These are phyloP conservation scores for Porphyrellus cyaneotinctus DNA, from an alignment of 768 basidiomycete species.

Conservation along the genomic window DNA sequence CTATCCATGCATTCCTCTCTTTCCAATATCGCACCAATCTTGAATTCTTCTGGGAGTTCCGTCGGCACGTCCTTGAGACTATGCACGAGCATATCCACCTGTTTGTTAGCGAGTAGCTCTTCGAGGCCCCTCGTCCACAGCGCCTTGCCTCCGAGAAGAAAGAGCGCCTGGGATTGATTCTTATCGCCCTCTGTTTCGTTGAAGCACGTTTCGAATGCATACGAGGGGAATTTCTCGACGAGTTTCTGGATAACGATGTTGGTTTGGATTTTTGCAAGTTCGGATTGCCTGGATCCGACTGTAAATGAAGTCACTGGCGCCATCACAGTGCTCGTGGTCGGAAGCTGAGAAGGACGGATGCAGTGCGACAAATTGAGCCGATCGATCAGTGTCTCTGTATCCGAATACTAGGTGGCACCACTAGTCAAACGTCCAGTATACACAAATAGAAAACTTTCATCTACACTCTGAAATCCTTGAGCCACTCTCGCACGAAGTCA, in stretches of 20 bases:
- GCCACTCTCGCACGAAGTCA: conserved; percentile 74
- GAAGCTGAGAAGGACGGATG: neutral
- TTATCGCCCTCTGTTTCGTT: conserved; percentile 82
- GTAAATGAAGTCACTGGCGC: conserved; percentile 47
- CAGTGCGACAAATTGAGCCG: neutral
- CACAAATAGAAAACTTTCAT: too few species aligned
- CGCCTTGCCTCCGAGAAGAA: conserved; percentile 85
- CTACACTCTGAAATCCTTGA: conserved; percentile 40
- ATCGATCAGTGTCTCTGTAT: neutral
- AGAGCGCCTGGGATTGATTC: conserved; percentile 85
- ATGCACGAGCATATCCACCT: conserved; percentile 91
- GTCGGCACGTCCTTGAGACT: conserved; percentile 94
- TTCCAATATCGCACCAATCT: conserved; percentile 79
- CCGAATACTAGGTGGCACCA: too few species aligned
- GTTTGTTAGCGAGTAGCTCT: conserved; percentile 63
- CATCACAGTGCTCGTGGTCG: conserved; percentile 10
- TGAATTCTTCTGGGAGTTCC: conserved; percentile 74
- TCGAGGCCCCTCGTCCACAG: conserved; percentile 98
- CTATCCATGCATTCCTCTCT: conserved; percentile 89
- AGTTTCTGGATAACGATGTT: conserved; percentile 70
- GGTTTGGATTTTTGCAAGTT: conserved; percentile 89
- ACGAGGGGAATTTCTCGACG: conserved; percentile 48
- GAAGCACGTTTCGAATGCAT: conserved; percentile 49
- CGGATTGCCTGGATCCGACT: conserved; percentile 82
- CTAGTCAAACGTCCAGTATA: too few species aligned